These are phyloP conservation scores for Rhizopogon roseolus DNA, from an alignment of 768 basidiomycete species.

Conservation along the genomic window DNA sequence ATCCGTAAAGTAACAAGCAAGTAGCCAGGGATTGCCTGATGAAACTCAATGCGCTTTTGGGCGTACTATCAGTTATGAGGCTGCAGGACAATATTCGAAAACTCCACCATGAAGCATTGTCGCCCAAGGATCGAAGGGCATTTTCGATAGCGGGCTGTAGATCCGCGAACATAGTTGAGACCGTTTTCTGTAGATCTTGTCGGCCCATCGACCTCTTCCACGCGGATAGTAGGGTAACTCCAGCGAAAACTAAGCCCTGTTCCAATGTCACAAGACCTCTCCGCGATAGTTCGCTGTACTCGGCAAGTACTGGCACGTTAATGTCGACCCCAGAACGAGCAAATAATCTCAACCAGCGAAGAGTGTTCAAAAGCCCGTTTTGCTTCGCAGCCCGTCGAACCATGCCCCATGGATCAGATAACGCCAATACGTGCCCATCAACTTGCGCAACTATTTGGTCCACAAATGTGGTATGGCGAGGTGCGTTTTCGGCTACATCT, in stretches of 20 bases:
- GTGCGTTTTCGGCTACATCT: conserved; percentile 38
- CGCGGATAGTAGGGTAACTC: conserved; percentile 47
- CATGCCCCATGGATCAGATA: conserved; percentile 52
- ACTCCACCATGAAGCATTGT: conserved; percentile 32
- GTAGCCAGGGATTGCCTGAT: conserved; percentile 57
- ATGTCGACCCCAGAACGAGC: conserved; percentile 64
- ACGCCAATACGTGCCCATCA: conserved; percentile 22
- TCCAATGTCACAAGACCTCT: conserved; percentile 35
- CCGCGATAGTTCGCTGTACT: conserved; percentile 38
- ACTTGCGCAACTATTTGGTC: conserved; percentile 26
- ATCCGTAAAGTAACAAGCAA: conserved; percentile 65
- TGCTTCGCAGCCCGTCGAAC: conserved; percentile 39
- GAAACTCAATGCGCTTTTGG: conserved; percentile 34
- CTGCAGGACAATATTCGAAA: neutral
- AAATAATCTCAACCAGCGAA: conserved; percentile 59
- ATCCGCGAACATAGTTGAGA: conserved; percentile 45
- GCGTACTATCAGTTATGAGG: neutral
- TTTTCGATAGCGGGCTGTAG: conserved; percentile 36
- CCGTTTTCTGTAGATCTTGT: conserved; percentile 48
- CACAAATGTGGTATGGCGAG: conserved; percentile 33
- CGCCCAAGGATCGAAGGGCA: conserved; percentile 26
- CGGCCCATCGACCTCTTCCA: conserved; percentile 60
- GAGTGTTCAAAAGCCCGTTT: conserved; percentile 39
- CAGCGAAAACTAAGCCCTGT: conserved; percentile 47
- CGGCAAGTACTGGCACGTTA: conserved; percentile 44